These are phyloP conservation scores for Fusarium tanahbumbuense DNA, from an alignment of 2,329 filamentous ascomycete species.

Conservation along the genomic window DNA sequence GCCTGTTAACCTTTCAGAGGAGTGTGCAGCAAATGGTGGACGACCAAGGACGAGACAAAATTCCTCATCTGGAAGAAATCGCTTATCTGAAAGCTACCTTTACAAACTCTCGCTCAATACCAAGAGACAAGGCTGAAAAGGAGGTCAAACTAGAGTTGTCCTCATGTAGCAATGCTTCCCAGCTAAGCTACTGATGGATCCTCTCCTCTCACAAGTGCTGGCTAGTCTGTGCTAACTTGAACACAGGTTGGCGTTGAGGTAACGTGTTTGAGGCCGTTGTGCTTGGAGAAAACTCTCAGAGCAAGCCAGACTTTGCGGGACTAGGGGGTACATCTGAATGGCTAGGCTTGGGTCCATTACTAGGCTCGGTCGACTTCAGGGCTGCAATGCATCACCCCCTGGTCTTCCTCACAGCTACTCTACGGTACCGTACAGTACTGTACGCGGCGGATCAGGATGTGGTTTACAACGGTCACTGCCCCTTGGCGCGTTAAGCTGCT, in stretches of 20 bases:
- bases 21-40: constrained; percentile 22
- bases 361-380: constrained; percentile 35
- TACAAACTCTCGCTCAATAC: constrained; percentile 1
- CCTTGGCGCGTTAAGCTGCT: constrained; percentile 39
- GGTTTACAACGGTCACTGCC: constrained; percentile 38
- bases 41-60: constrained; percentile 21
- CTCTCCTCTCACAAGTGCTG: constrained; percentile 25
- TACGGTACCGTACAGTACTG: not conserved
- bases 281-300: constrained; percentile 18
- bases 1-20: constrained; percentile 22
- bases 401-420: constrained; percentile 12
- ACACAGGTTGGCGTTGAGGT: constrained; percentile 24
- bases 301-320: constrained; percentile 29
- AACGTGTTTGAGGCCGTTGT: constrained; percentile 38
- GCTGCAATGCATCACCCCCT: constrained; percentile 39
- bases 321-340: constrained; percentile 34
- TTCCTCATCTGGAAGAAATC: constrained; percentile 27
- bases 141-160: constrained; percentile 24
- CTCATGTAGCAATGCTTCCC: constrained; percentile 9
- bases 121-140: constrained; percentile 38
- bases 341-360: constrained; percentile 22
- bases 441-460: constrained; percentile 18
- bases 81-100: constrained; percentile 19
- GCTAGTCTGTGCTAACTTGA: constrained; percentile 27
- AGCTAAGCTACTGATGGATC: constrained; percentile 14